These are phyloP conservation scores for Ensete glaucum DNA, from an alignment of 176 grass and related monocot species.

Conservation along the genomic window DNA sequence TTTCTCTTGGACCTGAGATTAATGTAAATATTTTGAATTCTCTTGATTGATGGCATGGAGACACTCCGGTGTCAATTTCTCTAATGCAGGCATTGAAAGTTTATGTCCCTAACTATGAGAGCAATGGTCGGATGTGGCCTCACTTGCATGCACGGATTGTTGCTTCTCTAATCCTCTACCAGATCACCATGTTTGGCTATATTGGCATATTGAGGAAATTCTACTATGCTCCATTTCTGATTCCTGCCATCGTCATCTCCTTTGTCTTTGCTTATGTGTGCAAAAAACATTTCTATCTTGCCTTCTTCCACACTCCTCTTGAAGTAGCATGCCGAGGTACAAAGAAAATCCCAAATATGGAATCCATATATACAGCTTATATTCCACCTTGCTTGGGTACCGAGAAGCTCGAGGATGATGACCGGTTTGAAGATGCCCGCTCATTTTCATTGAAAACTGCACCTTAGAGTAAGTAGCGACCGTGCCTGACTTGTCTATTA, in stretches of 20 bases:
- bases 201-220: conserved; percentile 40
- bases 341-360: conserved; percentile 54
- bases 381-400: conserved; percentile 58
- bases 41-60: too few relatives aligned
- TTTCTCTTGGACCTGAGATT: too few relatives aligned
- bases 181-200: conserved; percentile 75
- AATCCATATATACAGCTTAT: conserved; percentile 43
- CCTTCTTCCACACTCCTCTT: conserved; percentile 46
- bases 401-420: conserved; percentile 60
- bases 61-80: neutral
- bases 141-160: conserved; percentile 78
- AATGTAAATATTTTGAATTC: too few relatives aligned
- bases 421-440: conserved; percentile 51
- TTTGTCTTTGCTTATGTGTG: conserved; percentile 50
- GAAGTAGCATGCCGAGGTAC: conserved; percentile 36
- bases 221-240: conserved; percentile 2
- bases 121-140: conserved; percentile 90
- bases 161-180: conserved; percentile 57
- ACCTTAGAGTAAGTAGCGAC: conserved; percentile 23
- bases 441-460: conserved; percentile 45
- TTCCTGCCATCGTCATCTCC: conserved; percentile 38
- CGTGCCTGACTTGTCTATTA: conserved; percentile 18
- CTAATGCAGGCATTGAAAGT: conserved; percentile 55
- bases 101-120: conserved; percentile 62
- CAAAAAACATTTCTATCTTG: conserved; percentile 47